These are phyloP conservation scores for Globisporangium viniferum DNA, from an alignment of 352 stramenopile species.

Conservation along the genomic window DNA sequence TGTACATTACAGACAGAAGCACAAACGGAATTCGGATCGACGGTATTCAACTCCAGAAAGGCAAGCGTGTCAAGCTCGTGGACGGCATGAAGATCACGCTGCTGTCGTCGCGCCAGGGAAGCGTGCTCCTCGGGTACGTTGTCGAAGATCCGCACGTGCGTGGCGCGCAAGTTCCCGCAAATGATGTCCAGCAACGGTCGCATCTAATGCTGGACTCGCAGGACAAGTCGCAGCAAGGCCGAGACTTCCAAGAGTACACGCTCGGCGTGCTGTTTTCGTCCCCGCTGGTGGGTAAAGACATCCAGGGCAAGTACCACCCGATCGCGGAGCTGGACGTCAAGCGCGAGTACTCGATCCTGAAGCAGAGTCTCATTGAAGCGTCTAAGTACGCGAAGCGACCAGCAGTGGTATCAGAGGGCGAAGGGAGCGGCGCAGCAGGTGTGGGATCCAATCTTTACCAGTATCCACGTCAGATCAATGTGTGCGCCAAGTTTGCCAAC, in stretches of 20 bases:
- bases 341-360: slow-evolving; percentile 74
- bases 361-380: slow-evolving; percentile 74
- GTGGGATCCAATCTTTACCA: slow-evolving; percentile 42
- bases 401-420: slow-evolving; percentile 10
- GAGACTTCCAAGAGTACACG: slow-evolving; percentile 72
- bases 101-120: slow-evolving; percentile 55
- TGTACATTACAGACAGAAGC: slow-evolving; percentile 70
- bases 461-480: slow-evolving; percentile 80
- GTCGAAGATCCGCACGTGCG: slow-evolving; percentile 73
- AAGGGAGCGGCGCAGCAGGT: slow-evolving; percentile 5
- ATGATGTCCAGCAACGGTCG: not conserved
- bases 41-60: slow-evolving; percentile 43
- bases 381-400: slow-evolving; percentile 57
- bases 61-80: slow-evolving; percentile 41
- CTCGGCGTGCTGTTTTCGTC: slow-evolving; percentile 94
- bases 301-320: slow-evolving; percentile 85
- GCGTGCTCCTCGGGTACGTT: slow-evolving; percentile 65
- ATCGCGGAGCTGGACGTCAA: slow-evolving; percentile 88
- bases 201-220: slow-evolving; percentile 27
- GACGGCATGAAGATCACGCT: slow-evolving; percentile 74
- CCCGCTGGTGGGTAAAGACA: slow-evolving; percentile 90
- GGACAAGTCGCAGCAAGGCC: slow-evolving; percentile 50
- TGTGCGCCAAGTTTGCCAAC: slow-evolving; percentile 94
- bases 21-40: slow-evolving; percentile 75
- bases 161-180: slow-evolving; percentile 25